These are phyloP conservation scores for Seminavis robusta DNA, from an alignment of 108 stramenopile species.

Conservation along the genomic window DNA sequence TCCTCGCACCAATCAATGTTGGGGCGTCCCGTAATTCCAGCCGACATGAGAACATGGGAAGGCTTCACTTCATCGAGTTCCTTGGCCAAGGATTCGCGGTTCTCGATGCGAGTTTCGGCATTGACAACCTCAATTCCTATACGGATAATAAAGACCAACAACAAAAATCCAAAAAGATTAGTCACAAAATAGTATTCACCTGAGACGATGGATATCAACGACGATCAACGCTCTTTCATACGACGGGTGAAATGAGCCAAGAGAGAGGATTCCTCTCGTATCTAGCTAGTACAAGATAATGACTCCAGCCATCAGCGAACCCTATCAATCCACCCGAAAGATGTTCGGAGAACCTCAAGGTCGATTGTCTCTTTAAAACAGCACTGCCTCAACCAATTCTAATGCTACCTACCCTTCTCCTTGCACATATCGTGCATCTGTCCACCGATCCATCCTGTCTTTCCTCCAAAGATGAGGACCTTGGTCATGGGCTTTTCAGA, in stretches of 20 bases:
- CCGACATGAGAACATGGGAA: constrained; percentile 95
- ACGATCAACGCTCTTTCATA: not conserved
- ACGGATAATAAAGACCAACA: not conserved
- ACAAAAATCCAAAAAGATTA: not conserved
- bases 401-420: constrained; percentile 36
- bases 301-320: not conserved
- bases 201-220: not conserved
- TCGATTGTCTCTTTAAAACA: no score
- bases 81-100: constrained; percentile 82
- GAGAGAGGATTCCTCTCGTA: not conserved
- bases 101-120: constrained; percentile 88
- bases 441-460: constrained; percentile 98
- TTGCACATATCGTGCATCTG: constrained; percentile 79
- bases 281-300: not conserved
- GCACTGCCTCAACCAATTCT: not conserved
- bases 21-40: constrained; percentile 99
- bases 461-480: constrained; percentile 92
- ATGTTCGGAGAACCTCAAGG: no score
- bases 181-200: not conserved
- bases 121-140: constrained; percentile 78
- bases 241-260: not conserved
- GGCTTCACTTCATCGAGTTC: constrained; percentile 92
- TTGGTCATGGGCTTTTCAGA: constrained; percentile 42
- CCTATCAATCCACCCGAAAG: no score
- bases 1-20: constrained; percentile 99